Percentiles rank a stretch among this genome's conserved stretches.
Conservation (phyloP, 2,329 filamentous ascomycete species). For the Aureobasidium sp. region DNA sequence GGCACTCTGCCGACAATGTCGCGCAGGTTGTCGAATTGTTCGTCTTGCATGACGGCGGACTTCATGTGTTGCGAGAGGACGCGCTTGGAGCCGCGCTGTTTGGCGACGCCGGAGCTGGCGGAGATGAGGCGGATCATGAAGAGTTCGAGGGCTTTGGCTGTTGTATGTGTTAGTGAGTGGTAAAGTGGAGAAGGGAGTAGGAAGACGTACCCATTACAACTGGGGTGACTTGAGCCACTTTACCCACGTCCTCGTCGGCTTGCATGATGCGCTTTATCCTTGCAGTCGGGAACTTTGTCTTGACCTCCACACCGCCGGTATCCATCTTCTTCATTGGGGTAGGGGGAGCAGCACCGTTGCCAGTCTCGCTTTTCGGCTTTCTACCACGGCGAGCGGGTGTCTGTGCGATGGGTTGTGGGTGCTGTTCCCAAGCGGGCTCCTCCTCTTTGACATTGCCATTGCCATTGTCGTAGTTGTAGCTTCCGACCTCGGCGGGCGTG, state of each 20-base stretch:
- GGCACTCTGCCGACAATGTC: constrained; percentile 85
- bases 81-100: constrained; percentile 66
- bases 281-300: constrained; percentile 93
- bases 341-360: not conserved
- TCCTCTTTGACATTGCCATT: constrained; percentile 24
- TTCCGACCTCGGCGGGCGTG: constrained; percentile 16
- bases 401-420: constrained; percentile 13
- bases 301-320: constrained; percentile 58
- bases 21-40: constrained; percentile 87
- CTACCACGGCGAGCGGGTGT: constrained; percentile 18
- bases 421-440: constrained; percentile 20
- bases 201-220: constrained; percentile 67
- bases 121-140: constrained; percentile 95
- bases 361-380: constrained; percentile 15
- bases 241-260: constrained; percentile 95
- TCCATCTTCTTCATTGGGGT: constrained; percentile 20
- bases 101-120: constrained; percentile 60
- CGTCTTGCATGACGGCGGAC: constrained; percentile 76
- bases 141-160: constrained; percentile 86
- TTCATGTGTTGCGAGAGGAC: constrained; percentile 89
- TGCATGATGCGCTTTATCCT: constrained; percentile 99
- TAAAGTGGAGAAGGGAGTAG: not conserved
- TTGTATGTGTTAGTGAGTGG: constrained; percentile 18
- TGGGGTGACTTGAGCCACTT: constrained; percentile 94
- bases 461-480: constrained; percentile 16